Base-by-base conservation (phyloP, 257 asterid species). In the Solanum tarapatanum region DNA sequence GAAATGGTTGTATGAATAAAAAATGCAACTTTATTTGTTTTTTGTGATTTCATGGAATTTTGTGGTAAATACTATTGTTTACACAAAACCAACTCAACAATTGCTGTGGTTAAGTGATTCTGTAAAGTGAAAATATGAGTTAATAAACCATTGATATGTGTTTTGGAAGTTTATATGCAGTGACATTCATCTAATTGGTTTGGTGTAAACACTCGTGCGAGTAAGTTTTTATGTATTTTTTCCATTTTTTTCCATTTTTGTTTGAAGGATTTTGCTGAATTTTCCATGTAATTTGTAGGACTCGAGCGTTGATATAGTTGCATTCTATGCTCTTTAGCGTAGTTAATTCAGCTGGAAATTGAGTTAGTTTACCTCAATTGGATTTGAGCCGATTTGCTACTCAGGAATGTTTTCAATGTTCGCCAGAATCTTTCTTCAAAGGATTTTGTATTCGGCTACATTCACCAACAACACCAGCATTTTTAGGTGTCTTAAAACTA, bases 381-480 rank as follows among this genome's bases (percentile, higher is more conserved):
- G 69, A 82, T 82, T 82, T 28, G 69, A 30, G 48, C 69, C 28
- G 8, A 82, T 82, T 51, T 82, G 69, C 69, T 82, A 28, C 43
- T 82, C 85, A 82, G 69, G 69, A 45, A 82, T 82, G 69, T 24
- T 80, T 82, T 45, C 84, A 72, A 36, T 39, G 69, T 82, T 82
- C 14, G 87, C 58, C 73, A 89, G 87, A 91, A 89, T 88, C 39
- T 89, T 82, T 83, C 36, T 86, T 68, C 90, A 89, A 58, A 90
- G 89, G 90, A 69, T 87, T 89, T 64, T 84, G 58, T 41, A 69
- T 43, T 51, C 79, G 26, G 37, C 77, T 32, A 2, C 86, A 51
- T 48, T 30, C 6, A 33, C 86, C 74, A 66, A 87, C 84, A 64
- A 43, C 60, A 23, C 87, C 87, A 80, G 76, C 85, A 75, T 86